phyloP scores from a whole-genome alignment of 257 asterid genomes.

The Prunella vulgaris region DNA sequence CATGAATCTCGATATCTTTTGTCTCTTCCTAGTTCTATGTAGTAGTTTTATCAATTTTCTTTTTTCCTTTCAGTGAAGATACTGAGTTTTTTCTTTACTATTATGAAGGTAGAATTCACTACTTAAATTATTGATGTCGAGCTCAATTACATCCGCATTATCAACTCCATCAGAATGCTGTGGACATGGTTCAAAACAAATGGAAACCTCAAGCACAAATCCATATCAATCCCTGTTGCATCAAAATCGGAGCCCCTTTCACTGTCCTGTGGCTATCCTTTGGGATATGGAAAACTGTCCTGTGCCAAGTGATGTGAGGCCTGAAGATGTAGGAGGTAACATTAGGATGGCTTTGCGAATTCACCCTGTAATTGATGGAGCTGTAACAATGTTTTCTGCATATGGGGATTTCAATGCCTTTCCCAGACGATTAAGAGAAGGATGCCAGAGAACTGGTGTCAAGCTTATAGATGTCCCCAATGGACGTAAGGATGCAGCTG shows the following conservation, averaged over 20 bases:
- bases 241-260: no score
- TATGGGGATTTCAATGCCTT: constrained; percentile 83
- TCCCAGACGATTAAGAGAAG: constrained; percentile 79
- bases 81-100: constrained; percentile 12
- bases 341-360: constrained; percentile 76
- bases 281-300: constrained; percentile 99
- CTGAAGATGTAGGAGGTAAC: constrained; percentile 88
- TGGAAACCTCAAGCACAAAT: constrained; percentile 29
- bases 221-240: no score
- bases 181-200: constrained; percentile 24
- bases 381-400: constrained; percentile 76
- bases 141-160: constrained; percentile 33
- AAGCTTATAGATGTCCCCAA: constrained; percentile 88
- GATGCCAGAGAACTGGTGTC: constrained; percentile 95
- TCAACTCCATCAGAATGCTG: constrained; percentile 31
- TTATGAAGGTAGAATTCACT: constrained; percentile 25
- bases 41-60: background rate
- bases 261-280: constrained; percentile 72
- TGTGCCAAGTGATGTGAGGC: constrained; percentile 80
- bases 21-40: background rate
- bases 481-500: constrained; percentile 93
- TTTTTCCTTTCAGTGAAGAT: background rate
- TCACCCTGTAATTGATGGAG: constrained; percentile 77
- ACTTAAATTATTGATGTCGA: constrained; percentile 31
- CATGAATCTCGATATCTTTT: background rate